A percentile compares a stretch with the other conserved stretches of the same genome.
Conservation (phyloP, 371 early-diverging fungal species). For the Apophysomyces ossiformis region DNA sequence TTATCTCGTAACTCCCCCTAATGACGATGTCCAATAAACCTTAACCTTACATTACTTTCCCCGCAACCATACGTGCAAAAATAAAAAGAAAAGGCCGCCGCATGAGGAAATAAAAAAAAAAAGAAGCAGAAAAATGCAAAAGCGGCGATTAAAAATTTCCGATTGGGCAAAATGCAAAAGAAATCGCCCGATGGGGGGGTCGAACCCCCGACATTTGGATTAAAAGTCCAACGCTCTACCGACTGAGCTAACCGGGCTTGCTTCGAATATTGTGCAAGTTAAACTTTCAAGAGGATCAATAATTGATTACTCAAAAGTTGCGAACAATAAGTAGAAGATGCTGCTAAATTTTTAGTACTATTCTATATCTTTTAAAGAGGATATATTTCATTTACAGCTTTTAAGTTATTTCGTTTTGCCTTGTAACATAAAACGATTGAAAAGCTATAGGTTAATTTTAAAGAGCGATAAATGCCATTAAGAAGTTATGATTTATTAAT, state of each 20-base stretch:
- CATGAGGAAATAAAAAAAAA: not conserved
- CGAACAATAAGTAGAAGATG: not conserved
- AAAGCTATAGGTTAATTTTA: too few species aligned
- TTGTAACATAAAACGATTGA: too few species aligned
- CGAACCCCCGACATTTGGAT: constrained; percentile 89
- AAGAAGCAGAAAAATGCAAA: not conserved
- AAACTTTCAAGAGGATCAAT: not conserved
- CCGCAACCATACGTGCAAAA: not conserved
- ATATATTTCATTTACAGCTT: not conserved
- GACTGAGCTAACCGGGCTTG: constrained; percentile 90
- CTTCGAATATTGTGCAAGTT: not conserved
- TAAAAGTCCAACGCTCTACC: constrained; percentile 91
- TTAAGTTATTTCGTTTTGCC: not conserved
- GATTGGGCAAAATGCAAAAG: not conserved
- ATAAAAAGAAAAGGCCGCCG: too few species aligned
- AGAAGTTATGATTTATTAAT: too few species aligned
- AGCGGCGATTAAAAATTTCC: constrained; percentile 5
- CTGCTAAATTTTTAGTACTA: not conserved
- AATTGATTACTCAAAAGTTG: too few species aligned
- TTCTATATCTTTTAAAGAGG: not conserved
- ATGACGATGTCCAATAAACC: constrained; percentile 7
- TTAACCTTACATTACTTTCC: constrained; percentile 5
- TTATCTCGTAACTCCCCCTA: too few species aligned
- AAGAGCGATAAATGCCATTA: too few species aligned
- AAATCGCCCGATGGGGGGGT: constrained; percentile 28